Evolutionary conservation across 345 rosid species (phyloP), one percentile per base, ranked within the genome.

Genomic region (Microthlaspi erraticum): DNA sequence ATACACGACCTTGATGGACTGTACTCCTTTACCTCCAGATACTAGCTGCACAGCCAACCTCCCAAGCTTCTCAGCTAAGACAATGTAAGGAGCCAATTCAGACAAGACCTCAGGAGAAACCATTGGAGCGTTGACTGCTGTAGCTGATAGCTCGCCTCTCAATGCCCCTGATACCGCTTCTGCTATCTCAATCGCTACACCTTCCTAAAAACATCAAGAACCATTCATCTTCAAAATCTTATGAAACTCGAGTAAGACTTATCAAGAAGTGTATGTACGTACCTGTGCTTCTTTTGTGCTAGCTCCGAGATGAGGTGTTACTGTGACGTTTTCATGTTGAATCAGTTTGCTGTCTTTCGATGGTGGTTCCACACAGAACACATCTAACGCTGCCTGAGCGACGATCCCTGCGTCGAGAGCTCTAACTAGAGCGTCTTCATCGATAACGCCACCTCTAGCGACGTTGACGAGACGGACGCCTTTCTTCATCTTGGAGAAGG

Each of bases 261-360:
- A 23, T 23, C 8, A 61, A 16, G 1, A 62, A 34, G 46, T 18
- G 34, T 41, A 37, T 12, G 43, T 34, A 72, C 96, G 43, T 34
- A 72, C 96, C 85, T 91, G 97, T 48, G 97, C 97, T 83, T 91
- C 97, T 76, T 85, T 91, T 32, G 95, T 88, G 79, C 97, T 88
- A 34, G 95, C 95, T 77, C 97, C 97, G 1, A 91, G 95, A 79
- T 91, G 97, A 77, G 97, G 97, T 8, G 97, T 91, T 49, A 83
- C 89, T 2, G 80, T 87, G 38, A 91, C 93, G 63, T 83, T 87
- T 54, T 83, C 83, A 68, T 88, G 97, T 33, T 78, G 95, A 41
- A 91, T 79, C 55, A 91, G 44, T 73, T 77, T 87, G 81, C 82
- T 80, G 20, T 87, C 93, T 61, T 73, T 77, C 0, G 85, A 29